Conservation (phyloP, 2,329 filamentous ascomycete genomes). For the Botryotinia calthae region DNA sequence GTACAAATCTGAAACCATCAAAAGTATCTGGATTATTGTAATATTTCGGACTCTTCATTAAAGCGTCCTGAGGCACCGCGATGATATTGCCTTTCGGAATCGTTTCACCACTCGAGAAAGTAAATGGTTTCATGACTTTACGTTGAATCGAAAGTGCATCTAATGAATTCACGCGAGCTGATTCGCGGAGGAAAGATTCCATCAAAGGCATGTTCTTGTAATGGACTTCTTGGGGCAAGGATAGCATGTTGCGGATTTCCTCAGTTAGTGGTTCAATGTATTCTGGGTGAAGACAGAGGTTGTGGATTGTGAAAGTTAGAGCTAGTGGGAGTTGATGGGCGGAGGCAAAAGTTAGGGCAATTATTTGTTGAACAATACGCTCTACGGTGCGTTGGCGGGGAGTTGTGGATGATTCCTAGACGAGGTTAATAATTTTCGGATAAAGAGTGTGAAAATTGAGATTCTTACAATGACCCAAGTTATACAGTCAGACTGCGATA, state of each 20-base stretch:
- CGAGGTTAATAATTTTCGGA: not conserved
- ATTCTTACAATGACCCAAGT: constrained; percentile 1
- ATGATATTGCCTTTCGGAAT: not conserved
- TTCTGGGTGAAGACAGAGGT: constrained; percentile 6
- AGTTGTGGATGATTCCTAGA: constrained; percentile 1
- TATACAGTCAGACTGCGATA: not conserved
- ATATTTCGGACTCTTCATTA: not conserved
- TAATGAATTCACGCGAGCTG: constrained; percentile 5
- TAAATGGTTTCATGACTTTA: constrained; percentile 11
- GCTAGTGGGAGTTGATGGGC: constrained; percentile 2
- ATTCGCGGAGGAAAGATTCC: constrained; percentile 3
- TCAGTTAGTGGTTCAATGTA: constrained; percentile 4
- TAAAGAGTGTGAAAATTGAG: not conserved
- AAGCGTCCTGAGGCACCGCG: not conserved
- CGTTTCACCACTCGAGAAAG: not conserved
- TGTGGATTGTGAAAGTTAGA: constrained; percentile 2
- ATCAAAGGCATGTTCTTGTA: constrained; percentile 4
- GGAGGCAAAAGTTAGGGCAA: constrained; percentile 1
- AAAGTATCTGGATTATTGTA: not conserved
- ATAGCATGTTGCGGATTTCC: not conserved
- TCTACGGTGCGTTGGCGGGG: not conserved
- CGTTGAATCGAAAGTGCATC: constrained; percentile 2
- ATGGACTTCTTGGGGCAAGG: not conserved
- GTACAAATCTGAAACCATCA: not conserved
- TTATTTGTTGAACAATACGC: constrained; percentile 9